These are phyloP conservation scores for Amphibolis antarctica DNA, from an alignment of 106 monocot species.

Conservation along the genomic window DNA sequence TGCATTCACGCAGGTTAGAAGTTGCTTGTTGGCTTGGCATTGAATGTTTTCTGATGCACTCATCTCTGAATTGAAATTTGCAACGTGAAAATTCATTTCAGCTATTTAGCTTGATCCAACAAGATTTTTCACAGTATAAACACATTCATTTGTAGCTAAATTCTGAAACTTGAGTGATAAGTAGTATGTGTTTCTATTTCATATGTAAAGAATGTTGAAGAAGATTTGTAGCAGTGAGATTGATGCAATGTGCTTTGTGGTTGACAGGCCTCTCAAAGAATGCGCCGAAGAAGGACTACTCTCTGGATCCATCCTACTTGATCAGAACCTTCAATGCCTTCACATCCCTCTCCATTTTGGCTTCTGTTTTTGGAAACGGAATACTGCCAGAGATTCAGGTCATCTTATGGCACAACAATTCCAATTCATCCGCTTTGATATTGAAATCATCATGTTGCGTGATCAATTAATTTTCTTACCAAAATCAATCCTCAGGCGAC, in stretches of 20 bases:
- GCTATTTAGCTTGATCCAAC: no score
- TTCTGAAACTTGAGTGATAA: not conserved
- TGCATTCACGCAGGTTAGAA: conserved; percentile 52
- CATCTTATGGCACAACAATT: no score
- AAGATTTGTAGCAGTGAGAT: not conserved
- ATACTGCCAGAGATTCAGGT: conserved; percentile 87
- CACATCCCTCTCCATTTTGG: conserved; percentile 65
- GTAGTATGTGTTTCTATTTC: not conserved
- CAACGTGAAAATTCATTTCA: no score
- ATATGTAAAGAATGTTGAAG: not conserved
- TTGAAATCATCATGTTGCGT: no score
- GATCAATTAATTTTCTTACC: no score
- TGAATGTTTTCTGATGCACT: no score
- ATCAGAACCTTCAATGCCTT: conserved; percentile 39
- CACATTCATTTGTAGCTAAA: no score
- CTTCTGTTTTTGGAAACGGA: conserved; percentile 60
- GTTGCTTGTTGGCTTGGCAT: not conserved
- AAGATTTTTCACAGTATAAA: no score
- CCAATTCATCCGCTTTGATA: no score
- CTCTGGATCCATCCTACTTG: conserved; percentile 42
- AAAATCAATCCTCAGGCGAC: conserved; percentile 39
- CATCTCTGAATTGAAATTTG: no score
- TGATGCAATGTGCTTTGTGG: not conserved
- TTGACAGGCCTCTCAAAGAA: conserved; percentile 30
- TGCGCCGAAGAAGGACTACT: conserved; percentile 48